phyloP scores from a whole-genome alignment of 164 flowering plant species.

The Nymphaea colorata region DNA sequence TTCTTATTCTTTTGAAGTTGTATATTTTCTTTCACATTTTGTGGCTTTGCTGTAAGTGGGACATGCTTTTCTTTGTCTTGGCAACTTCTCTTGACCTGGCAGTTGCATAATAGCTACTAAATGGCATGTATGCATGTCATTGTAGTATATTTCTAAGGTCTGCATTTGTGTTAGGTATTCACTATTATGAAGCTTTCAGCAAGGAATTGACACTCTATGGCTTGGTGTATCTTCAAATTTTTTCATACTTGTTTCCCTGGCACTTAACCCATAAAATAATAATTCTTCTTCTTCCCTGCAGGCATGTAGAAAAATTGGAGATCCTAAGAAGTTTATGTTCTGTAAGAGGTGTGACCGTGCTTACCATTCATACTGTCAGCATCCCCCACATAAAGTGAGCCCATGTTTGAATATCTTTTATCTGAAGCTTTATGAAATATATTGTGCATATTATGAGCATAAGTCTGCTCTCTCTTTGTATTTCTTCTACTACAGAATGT shows the following conservation, averaged over 20 bases:
- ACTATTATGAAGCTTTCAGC: too few relatives aligned
- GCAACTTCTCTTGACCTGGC: too few relatives aligned
- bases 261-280: too few relatives aligned
- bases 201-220: too few relatives aligned
- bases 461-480: neutral
- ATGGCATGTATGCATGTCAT: too few relatives aligned
- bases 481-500: slow-evolving; percentile 50
- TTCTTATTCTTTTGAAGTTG: neutral
- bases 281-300: slow-evolving; percentile 5
- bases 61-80: neutral
- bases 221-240: too few relatives aligned
- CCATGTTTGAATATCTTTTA: neutral
- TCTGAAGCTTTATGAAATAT: neutral
- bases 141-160: too few relatives aligned
- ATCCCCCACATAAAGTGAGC: slow-evolving; percentile 92
- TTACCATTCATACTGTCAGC: slow-evolving; percentile 94
- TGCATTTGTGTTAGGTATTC: too few relatives aligned
- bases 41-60: neutral
- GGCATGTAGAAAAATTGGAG: slow-evolving; percentile 90
- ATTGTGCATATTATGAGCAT: neutral
- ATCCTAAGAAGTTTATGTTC: slow-evolving; percentile 86
- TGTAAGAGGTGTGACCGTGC: slow-evolving; percentile 98
- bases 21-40: neutral
- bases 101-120: too few relatives aligned
- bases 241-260: too few relatives aligned